Base-by-base conservation (phyloP, 1,139 yeast species). In the Geotrichum phurueaensis region DNA sequence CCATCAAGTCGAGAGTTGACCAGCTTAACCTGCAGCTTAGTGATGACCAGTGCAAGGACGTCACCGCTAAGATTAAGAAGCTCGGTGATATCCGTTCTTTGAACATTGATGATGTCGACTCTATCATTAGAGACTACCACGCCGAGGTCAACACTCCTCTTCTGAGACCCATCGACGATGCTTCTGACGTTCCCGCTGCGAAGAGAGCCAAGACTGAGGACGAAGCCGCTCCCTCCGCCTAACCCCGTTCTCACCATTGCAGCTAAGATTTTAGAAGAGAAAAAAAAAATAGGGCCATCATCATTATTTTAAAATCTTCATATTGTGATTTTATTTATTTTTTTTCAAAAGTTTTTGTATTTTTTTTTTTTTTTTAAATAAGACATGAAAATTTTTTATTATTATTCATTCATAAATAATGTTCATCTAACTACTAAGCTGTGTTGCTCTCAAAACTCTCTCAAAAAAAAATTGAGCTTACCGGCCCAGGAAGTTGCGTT, bases 1-100 rank as follows among this genome's bases (percentile, higher is more conserved):
- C 98, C 57, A 94, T 94, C 81, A 94, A 94, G 81, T 86, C 96
- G 61, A 86, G 99, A 80, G 99, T 94, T 61, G 99, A 94, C 75
- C 98, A 94, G 78, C 84, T 94, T 80, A 91, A 94, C 78, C 83
- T 94, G 77, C 79, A 87, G 70, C 82, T 94, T 74, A 85, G 94
- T 61, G 99, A 94, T 73, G 94, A 86, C 69, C 98, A 94, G 80
- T 82, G 89, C 78, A 94, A 94, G 82, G 97, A 90, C 75, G 96
- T 94, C 66, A 94, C 99, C 53, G 81, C 82, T 68, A 92, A 92
- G 82, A 91, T 94, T 76, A 94, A 94, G 82, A 81, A 85, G 77
- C 82, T 94, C 73, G 98, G 98, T 69, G 99, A 94, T 74, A 91
- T 94, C 61, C 86, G 98, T 78, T 94, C 90, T 66, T 83, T 94